Base-by-base conservation (phyloP, 305 asterid genomes). In the Plantago rigida region DNA sequence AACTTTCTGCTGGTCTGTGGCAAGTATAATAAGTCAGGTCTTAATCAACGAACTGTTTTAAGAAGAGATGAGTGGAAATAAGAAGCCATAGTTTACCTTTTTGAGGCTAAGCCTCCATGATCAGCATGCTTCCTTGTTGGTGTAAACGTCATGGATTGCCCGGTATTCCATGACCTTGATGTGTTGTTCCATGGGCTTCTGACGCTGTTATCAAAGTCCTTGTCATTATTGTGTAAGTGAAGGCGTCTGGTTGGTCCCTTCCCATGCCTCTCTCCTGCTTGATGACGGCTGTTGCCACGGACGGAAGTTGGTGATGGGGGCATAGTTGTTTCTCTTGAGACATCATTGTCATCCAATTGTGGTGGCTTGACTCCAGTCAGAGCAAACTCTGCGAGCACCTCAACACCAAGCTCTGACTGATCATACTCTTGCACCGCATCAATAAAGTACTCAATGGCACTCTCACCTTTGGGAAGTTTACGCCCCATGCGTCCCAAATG, bases 381-480 rank as follows among this genome's bases (percentile, higher is more conserved):
- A 3, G 90, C 88, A 47, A 80, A 88, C 64, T 81, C 84, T 0
- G 90, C 96, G 47, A 88, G 24, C 2, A 70, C 87, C 54, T 79
- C 85, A 7, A 88, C 95, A 49, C 96, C 96, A 19, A 58, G 71
- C 9, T 74, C 84, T 2, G 96, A 85, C 58, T 79, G 95, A 36
- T 88, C 96, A 66, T 88, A 88, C 69, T 82, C 74, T 47, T 85
- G 96, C 64, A 87, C 84, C 53, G 84, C 90, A 45, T 87, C 96
- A 28, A 87, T 79, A 19, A 85, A 77, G 73, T 72, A 81, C 65
- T 85, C 96, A 5, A 87, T 79, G 1, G 96, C 62, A 55, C 78
- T 85, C 36, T 83, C 94, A 22, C 89, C 89, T 59, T 79, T 82
- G 0, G 94, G 94, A 34, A 80, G 63, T 31, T 79, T 85, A 0